These are phyloP conservation scores for Aspergillus aculeatinus DNA, from an alignment of 2,329 filamentous ascomycete species.

Conservation along the genomic window DNA sequence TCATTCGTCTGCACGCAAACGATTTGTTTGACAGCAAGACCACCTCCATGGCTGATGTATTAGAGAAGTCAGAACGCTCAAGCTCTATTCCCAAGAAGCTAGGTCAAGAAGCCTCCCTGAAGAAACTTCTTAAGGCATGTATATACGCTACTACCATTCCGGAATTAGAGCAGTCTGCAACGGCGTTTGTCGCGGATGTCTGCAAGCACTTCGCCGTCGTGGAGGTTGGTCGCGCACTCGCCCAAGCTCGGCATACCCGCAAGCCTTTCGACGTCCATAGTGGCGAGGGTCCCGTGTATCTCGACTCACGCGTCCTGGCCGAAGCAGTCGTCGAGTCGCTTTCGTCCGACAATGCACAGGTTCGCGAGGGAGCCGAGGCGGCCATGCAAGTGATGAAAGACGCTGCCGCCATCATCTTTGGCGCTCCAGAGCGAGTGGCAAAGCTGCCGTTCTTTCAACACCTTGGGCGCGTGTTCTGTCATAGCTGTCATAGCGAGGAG, in stretches of 20 bases:
- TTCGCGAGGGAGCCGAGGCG: conserved; percentile 78
- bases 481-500: conserved; percentile 94
- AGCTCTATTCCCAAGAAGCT: conserved; percentile 85
- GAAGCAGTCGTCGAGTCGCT: conserved; percentile 89
- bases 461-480: conserved; percentile 80
- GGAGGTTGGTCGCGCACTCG: conserved; percentile 82
- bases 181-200: conserved; percentile 72
- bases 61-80: conserved; percentile 74
- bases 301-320: conserved; percentile 83
- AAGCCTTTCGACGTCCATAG: conserved; percentile 80
- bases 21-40: conserved; percentile 76
- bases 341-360: conserved; percentile 75
- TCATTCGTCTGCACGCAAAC: conserved; percentile 84
- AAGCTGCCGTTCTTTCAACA: conserved; percentile 82
- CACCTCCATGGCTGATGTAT: conserved; percentile 63
- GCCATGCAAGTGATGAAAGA: conserved; percentile 77
- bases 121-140: conserved; percentile 83
- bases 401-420: conserved; percentile 75
- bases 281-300: conserved; percentile 81
- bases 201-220: conserved; percentile 88
- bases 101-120: conserved; percentile 76
- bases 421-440: conserved; percentile 67
- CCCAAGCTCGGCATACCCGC: conserved; percentile 71
- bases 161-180: conserved; percentile 74
- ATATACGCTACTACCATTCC: conserved; percentile 82